phyloP scores from a whole-genome alignment of 805 yeast genomes.

The Priceomyces haplophilus region DNA sequence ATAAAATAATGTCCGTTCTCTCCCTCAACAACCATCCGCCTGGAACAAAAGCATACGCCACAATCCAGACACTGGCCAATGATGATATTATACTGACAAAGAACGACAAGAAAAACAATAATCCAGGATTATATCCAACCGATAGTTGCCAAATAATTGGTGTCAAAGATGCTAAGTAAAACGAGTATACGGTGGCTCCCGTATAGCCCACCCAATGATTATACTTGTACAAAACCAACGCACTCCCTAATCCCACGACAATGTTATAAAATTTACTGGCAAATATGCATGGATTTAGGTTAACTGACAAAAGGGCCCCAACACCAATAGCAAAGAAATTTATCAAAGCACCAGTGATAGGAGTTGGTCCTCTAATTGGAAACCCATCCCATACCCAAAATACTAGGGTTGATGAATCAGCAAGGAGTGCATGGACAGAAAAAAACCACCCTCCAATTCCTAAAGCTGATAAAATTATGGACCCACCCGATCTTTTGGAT shows the following conservation, averaged over 20 bases:
- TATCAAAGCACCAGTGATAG: slow-evolving; percentile 77
- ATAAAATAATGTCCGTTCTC: slow-evolving; percentile 74
- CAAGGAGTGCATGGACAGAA: slow-evolving; percentile 66
- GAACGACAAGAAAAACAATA: slow-evolving; percentile 49
- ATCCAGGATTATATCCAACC: slow-evolving; percentile 53
- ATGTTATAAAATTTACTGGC: slow-evolving; percentile 32
- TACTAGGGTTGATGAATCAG: slow-evolving; percentile 84
- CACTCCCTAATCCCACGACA: slow-evolving; percentile 46
- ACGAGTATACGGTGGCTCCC: slow-evolving; percentile 65
- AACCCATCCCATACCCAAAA: slow-evolving; percentile 97
- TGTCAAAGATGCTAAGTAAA: slow-evolving; percentile 59
- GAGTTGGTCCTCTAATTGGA: slow-evolving; percentile 82
- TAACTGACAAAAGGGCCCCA: slow-evolving; percentile 43
- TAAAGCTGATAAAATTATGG: slow-evolving; percentile 48
- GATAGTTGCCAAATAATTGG: slow-evolving; percentile 61
- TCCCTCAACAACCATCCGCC: slow-evolving; percentile 87
- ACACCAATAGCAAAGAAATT: slow-evolving; percentile 56
- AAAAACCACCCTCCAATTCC: slow-evolving; percentile 80
- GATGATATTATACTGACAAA: slow-evolving; percentile 52
- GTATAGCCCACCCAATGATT: slow-evolving; percentile 69
- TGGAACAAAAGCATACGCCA: slow-evolving; percentile 98
- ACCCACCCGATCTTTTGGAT: slow-evolving; percentile 34
- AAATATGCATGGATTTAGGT: slow-evolving; percentile 19
- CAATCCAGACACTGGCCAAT: slow-evolving; percentile 91
- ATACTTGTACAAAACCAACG: slow-evolving; percentile 46